Base-by-base conservation (phyloP, 352 stramenopile genomes). In the Pythium inflatum region DNA sequence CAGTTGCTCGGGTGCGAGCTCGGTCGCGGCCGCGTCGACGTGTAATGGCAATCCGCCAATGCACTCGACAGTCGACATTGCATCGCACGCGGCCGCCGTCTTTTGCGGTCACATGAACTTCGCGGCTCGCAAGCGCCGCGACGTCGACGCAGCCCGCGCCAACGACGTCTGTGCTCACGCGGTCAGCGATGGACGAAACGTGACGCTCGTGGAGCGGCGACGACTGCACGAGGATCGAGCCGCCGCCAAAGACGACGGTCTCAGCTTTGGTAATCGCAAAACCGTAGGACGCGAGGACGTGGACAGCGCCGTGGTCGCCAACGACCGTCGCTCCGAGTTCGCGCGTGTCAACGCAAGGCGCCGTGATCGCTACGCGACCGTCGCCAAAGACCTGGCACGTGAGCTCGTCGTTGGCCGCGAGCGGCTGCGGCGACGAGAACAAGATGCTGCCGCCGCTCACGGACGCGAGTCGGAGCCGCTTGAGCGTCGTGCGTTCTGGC, bases 391-490 rank as follows among this genome's bases (percentile, higher is more conserved):
- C 50, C 13, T 43, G 16, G 20, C 50, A 33, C 18, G 8, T 25
- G 6, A 43, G 8, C 2, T 43, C 14, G 6, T 58, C 27, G 18
- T 31, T 28, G 2, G 1, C 18, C 1, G 16, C 16, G 30, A 58
- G 50, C 25, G 28, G 5, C 11, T 4, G 8, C 30, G 30, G 7
- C 12, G 50, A 30, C 3, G 28, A 24, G 25, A 58, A 8, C 27
- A 58, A 41, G 7, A 58, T 31, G 31, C 50, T 58, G 50, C 50
- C 50, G n/a, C 50, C 50, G 50, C 50, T 53, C 5, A 53, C 24
- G 27, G 49, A 33, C 13, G 25, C 28, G 25, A 25, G 8, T 2
- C 24, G n/a, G 46, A 53, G 5, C 1, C 9, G 30, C 46, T 28
- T 25, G 27, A 27, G 11, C 11, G 25, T 30, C 14, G 49, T 40